phyloP scores from a whole-genome alignment of 257 asterid genomes.

The Rhazya stricta region DNA sequence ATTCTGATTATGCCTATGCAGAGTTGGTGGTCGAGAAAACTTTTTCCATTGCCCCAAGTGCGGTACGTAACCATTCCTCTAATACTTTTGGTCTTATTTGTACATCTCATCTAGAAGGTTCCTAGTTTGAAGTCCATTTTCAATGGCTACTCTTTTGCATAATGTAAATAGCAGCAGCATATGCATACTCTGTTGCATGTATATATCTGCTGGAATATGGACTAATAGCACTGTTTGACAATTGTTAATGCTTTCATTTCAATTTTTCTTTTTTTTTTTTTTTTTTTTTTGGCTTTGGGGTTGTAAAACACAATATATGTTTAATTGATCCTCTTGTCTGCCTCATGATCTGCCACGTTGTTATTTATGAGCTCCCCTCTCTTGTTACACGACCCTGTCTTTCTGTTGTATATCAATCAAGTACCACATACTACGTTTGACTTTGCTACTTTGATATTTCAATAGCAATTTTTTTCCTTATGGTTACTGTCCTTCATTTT shows the following conservation, averaged over 20 bases:
- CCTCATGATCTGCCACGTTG: background rate
- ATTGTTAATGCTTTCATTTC: too few relatives aligned
- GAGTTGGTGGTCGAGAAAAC: slow-evolving; percentile 88
- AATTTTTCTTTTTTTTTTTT: too few relatives aligned
- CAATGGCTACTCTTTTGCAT: background rate
- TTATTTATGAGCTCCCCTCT: background rate
- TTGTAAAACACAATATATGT: background rate
- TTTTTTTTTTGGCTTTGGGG: background rate
- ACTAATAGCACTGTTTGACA: background rate
- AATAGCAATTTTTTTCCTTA: background rate
- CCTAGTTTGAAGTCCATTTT: background rate
- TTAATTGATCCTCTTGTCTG: background rate
- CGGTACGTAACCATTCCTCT: slow-evolving; percentile 41
- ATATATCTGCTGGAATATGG: background rate
- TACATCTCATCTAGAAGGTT: background rate
- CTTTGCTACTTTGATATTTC: background rate
- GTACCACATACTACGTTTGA: background rate
- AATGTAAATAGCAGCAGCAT: background rate
- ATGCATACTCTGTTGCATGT: background rate
- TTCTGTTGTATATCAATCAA: background rate
- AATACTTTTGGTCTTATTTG: background rate
- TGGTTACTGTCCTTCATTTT: background rate
- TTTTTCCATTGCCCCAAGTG: slow-evolving; percentile 88
- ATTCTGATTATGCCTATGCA: slow-evolving; percentile 31
- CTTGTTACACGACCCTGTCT: background rate